Conservation (phyloP, 1,284 basidiomycete species). For the Moesziomyces aphidis region DNA sequence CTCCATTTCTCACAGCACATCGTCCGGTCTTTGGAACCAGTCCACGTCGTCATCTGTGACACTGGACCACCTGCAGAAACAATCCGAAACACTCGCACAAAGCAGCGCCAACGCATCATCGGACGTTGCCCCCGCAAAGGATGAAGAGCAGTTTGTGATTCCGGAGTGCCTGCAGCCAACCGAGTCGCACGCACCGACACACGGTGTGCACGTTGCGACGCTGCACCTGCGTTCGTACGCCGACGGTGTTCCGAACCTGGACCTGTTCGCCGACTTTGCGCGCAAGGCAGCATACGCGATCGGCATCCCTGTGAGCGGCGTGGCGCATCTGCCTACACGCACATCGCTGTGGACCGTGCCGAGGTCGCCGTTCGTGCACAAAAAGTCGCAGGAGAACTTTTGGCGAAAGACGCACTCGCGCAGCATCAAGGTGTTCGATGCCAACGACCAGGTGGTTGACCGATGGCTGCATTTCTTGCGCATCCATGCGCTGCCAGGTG, state of each 20-base stretch:
- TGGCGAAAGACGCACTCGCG: constrained; percentile 85
- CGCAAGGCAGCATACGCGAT: constrained; percentile 84
- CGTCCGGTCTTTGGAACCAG: constrained; percentile 22
- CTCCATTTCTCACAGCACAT: constrained; percentile 6
- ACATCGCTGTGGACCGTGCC: constrained; percentile 88
- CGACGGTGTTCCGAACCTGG: constrained; percentile 72
- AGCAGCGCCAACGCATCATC: not conserved
- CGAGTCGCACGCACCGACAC: constrained; percentile 69
- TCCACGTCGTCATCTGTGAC: constrained; percentile 34
- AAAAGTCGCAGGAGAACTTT: constrained; percentile 97
- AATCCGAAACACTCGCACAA: not conserved
- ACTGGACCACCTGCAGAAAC: constrained; percentile 24
- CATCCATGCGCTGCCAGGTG: constrained; percentile 82
- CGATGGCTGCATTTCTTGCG: constrained; percentile 85
- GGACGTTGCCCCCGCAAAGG: not conserved
- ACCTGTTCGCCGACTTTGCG: constrained; percentile 86
- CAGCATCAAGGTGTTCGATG: constrained; percentile 89
- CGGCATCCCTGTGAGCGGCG: constrained; percentile 81
- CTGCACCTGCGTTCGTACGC: constrained; percentile 84
- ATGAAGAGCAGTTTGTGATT: constrained; percentile 39
- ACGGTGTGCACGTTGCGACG: constrained; percentile 82
- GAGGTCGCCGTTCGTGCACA: constrained; percentile 88
- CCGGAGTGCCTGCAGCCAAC: constrained; percentile 42
- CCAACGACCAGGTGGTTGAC: constrained; percentile 81
- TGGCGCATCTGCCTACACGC: constrained; percentile 79